These are phyloP conservation scores for Avena insularis DNA, from an alignment of 176 grass and related monocot species.

Conservation along the genomic window DNA sequence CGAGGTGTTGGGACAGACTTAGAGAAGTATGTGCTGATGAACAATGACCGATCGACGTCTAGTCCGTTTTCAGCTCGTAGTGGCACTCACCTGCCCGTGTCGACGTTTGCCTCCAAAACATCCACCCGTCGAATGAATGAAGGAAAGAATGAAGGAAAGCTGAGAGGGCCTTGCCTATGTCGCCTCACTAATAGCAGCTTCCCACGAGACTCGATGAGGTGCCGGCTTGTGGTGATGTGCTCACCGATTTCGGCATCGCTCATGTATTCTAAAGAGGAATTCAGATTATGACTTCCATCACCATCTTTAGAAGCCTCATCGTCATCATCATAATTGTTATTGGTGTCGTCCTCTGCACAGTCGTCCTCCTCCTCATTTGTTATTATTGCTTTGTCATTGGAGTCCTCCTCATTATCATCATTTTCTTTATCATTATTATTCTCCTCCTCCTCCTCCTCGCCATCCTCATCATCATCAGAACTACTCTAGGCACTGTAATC, in stretches of 20 bases:
- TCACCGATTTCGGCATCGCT: neutral
- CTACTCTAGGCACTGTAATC: neutral
- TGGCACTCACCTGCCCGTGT: neutral
- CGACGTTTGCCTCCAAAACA: neutral
- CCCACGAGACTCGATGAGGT: neutral
- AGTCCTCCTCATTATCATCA: neutral
- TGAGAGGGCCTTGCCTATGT: neutral
- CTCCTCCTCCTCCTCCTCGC: neutral
- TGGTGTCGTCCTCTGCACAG: neutral
- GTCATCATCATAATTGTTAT: no score
- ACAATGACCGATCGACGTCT: neutral
- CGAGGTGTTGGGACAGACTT: neutral
- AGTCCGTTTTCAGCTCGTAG: neutral
- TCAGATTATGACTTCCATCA: neutral
- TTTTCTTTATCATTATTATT: neutral
- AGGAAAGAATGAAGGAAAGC: neutral
- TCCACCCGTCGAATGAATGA: neutral
- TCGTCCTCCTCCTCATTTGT: neutral
- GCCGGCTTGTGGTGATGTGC: neutral
- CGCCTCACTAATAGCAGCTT: neutral
- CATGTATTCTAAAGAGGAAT: neutral
- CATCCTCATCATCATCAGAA: neutral
- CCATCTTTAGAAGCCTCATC: neutral
- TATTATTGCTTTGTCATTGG: neutral
- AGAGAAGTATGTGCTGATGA: neutral